Evolutionary conservation across 176 grass and related monocot genomes (phyloP).

Genomic region (Oryza meyeriana): DNA sequence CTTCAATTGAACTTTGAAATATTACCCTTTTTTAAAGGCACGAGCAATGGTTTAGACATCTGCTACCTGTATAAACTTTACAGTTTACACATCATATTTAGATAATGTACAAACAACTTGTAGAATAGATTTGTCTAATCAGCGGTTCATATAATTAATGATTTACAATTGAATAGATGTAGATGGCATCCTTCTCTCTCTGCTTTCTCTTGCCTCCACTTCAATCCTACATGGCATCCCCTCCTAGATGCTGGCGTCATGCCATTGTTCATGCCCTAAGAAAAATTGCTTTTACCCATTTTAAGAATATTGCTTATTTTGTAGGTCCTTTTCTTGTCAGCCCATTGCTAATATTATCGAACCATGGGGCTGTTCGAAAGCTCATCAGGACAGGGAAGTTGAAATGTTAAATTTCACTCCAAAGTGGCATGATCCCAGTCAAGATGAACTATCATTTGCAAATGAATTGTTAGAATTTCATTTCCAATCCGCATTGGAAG

Average conservation of each 20-base stretch:
- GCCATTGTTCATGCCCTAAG: neutral
- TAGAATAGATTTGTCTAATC: neutral
- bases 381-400: constrained; percentile 43
- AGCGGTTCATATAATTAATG: neutral
- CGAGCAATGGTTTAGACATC: neutral
- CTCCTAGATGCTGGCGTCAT: neutral
- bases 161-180: neutral
- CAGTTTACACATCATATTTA: neutral
- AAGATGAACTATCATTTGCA: constrained; percentile 86
- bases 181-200: neutral
- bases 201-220: neutral
- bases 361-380: constrained; percentile 88
- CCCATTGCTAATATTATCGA: constrained; percentile 64
- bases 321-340: constrained; percentile 60
- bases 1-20: constrained; percentile 20
- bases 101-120: neutral
- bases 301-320: constrained; percentile 13
- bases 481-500: constrained; percentile 84
- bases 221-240: neutral
- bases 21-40: constrained; percentile 13
- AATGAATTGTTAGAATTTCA: constrained; percentile 80
- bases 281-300: neutral
- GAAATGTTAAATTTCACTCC: constrained; percentile 62
- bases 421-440: constrained; percentile 78
- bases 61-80: neutral